Percentiles rank a stretch among this genome's conserved stretches.
Conservation (phyloP, 2,329 filamentous ascomycete genomes). For the Ascocoryne sarcoides region DNA sequence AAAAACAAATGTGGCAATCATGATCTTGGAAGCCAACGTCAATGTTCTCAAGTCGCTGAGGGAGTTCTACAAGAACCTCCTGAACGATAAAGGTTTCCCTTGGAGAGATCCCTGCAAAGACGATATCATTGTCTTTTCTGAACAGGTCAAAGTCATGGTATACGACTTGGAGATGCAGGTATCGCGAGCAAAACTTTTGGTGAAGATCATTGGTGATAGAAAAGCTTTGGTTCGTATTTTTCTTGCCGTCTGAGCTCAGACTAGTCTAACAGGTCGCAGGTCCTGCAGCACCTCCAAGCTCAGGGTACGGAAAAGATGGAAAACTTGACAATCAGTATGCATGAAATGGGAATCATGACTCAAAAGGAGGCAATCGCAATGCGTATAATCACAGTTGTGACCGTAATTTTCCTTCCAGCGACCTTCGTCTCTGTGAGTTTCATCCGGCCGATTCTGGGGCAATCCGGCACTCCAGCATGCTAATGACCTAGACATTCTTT, state of each 20-base stretch:
- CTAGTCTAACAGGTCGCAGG: slow-evolving; percentile 14
- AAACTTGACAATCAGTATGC: slow-evolving; percentile 15
- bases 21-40: slow-evolving; percentile 32
- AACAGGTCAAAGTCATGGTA: slow-evolving; percentile 30
- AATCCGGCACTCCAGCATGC: neutral
- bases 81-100: slow-evolving; percentile 20
- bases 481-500: slow-evolving; percentile 30
- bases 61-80: slow-evolving; percentile 25
- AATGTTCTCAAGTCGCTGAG: slow-evolving; percentile 29
- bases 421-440: slow-evolving; percentile 30
- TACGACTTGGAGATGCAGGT: slow-evolving; percentile 31
- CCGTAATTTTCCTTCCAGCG: slow-evolving; percentile 29
- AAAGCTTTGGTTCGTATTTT: slow-evolving; percentile 27
- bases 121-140: slow-evolving; percentile 24
- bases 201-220: slow-evolving; percentile 29
- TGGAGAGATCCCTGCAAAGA: slow-evolving; percentile 12
- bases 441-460: no score
- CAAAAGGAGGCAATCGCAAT: slow-evolving; percentile 28
- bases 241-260: neutral
- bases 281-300: slow-evolving; percentile 29
- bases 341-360: slow-evolving; percentile 3
- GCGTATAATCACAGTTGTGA: slow-evolving; percentile 30
- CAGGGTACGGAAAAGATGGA: slow-evolving; percentile 27
- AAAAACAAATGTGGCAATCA: slow-evolving; percentile 29
- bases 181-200: slow-evolving; percentile 28